A percentile compares a stretch with the other conserved stretches of the same genome.
phyloP scores from a whole-genome alignment of 768 basidiomycete species.

The Hericium erinaceus region DNA sequence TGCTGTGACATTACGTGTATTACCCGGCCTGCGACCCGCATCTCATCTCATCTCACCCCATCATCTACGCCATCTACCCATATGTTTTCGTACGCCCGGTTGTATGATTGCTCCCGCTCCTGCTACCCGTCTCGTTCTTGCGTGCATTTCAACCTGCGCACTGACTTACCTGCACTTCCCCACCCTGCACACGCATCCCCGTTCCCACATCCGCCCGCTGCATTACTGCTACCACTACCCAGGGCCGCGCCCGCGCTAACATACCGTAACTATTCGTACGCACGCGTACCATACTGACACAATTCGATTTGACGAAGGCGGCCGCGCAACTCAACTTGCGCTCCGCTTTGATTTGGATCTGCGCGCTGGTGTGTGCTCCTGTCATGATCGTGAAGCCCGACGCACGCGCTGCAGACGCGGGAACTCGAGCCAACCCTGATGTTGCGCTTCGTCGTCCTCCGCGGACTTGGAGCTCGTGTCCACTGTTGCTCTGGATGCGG shows the following conservation, averaged over 20 bases:
- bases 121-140: slow-evolving; percentile 6
- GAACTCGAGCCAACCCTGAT: no score
- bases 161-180: slow-evolving; percentile 1
- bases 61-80: not conserved
- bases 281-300: not conserved
- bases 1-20: not conserved
- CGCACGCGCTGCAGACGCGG: no score
- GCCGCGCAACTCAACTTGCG: not conserved
- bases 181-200: not conserved
- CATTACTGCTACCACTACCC: not conserved
- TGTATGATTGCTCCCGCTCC: not conserved
- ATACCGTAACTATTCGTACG: not conserved
- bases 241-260: not conserved
- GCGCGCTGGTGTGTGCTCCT: no score
- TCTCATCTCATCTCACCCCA: not conserved
- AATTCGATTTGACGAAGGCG: not conserved
- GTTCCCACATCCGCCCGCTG: not conserved
- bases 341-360: not conserved
- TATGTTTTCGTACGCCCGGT: not conserved
- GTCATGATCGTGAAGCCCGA: no score
- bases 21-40: not conserved
- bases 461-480: no score
- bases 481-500: no score
- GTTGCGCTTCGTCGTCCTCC: no score
- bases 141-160: slow-evolving; percentile 24